Conservation (phyloP, 805 yeast genomes). For the Saturnispora kantuleensis region DNA sequence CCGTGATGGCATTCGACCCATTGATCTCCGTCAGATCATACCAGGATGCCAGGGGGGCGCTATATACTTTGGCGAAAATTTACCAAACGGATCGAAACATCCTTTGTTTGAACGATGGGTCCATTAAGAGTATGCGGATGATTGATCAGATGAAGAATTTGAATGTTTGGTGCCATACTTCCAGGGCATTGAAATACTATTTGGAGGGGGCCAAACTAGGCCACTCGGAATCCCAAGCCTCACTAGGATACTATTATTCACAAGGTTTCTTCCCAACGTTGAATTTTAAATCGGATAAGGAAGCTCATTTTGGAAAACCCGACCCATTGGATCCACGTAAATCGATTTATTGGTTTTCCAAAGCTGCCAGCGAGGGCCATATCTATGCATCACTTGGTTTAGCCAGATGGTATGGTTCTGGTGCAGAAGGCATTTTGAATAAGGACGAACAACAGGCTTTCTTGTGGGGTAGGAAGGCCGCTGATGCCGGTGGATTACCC, state of each 20-base stretch:
- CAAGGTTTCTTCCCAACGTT: constrained; percentile 40
- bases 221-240: constrained; percentile 59
- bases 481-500: constrained; percentile 43
- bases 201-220: constrained; percentile 50
- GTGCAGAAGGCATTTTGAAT: constrained; percentile 38
- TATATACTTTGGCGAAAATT: constrained; percentile 28
- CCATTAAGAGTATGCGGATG: constrained; percentile 24
- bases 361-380: constrained; percentile 56
- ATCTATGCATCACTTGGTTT: constrained; percentile 62
- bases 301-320: constrained; percentile 22
- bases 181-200: constrained; percentile 41
- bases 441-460: constrained; percentile 57
- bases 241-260: constrained; percentile 64
- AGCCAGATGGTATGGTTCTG: constrained; percentile 72
- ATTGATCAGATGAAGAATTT: constrained; percentile 26
- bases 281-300: constrained; percentile 26
- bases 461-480: constrained; percentile 54
- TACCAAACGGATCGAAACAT: constrained; percentile 28
- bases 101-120: constrained; percentile 18
- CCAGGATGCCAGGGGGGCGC: constrained; percentile 26
- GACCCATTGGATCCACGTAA: constrained; percentile 38
- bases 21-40: constrained; percentile 26
- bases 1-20: constrained; percentile 26
- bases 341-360: constrained; percentile 65
- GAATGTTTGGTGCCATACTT: constrained; percentile 27